A percentile compares a stretch with the other conserved stretches of the same genome.
Conservation (phyloP, 2,329 filamentous ascomycete species). For the Alternaria sp. region DNA sequence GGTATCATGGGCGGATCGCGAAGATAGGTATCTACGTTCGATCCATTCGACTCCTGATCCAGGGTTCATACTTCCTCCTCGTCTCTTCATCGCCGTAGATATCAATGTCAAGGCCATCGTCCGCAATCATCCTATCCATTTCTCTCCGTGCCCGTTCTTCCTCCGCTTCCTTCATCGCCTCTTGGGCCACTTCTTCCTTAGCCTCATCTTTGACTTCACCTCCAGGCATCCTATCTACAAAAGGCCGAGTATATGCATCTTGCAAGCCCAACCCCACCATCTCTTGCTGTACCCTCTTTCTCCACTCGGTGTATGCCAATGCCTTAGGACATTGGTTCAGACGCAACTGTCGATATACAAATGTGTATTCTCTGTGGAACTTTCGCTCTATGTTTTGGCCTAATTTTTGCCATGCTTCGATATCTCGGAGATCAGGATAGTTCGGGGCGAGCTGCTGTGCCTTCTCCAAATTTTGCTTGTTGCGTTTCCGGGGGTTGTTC, state of each 20-base stretch:
- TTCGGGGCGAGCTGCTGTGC: neutral
- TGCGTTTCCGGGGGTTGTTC: neutral
- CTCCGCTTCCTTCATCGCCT: neutral
- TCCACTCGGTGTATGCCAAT: neutral
- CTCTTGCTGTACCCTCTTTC: neutral
- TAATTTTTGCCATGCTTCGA: neutral
- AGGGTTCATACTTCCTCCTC: conserved; percentile 7
- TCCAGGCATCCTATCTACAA: neutral
- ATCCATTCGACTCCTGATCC: conserved; percentile 5
- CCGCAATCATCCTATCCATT: neutral
- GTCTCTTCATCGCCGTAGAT: conserved; percentile 13
- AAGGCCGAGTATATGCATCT: neutral
- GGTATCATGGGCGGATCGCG: neutral
- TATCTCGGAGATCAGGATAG: neutral
- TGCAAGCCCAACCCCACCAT: neutral
- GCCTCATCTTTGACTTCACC: neutral
- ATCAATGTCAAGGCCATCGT: conserved; percentile 10
- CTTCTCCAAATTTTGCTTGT: neutral
- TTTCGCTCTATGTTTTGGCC: neutral
- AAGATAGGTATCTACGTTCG: neutral
- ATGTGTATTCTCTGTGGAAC: neutral
- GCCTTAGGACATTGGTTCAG: neutral
- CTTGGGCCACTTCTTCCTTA: neutral
- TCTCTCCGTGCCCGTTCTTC: neutral
- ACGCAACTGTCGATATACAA: neutral